Percentiles rank a stretch among this genome's conserved stretches.
Evolutionary conservation across 2,329 filamentous ascomycete species (phyloP).

Genomic region (Plectosphaerella sp.): DNA sequence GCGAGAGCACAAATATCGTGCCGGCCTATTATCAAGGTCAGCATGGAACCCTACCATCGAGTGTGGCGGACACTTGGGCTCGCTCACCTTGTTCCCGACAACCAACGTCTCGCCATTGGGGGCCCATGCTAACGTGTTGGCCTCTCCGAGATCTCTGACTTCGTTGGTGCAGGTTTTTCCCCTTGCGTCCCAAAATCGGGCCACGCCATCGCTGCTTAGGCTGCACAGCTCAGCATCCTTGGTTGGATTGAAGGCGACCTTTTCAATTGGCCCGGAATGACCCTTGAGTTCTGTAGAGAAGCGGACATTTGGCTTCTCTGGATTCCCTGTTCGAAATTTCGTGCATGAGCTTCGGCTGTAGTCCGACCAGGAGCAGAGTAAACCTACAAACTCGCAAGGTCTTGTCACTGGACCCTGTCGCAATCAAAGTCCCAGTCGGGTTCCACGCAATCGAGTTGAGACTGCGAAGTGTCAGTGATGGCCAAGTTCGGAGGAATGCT

Average conservation of each 20-base stretch:
- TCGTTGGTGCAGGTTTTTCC: conserved; percentile 68
- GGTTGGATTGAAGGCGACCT: conserved; percentile 72
- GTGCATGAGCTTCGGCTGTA: neutral
- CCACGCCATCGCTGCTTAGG: conserved; percentile 67
- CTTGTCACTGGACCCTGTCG: conserved; percentile 70
- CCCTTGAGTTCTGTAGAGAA: conserved; percentile 73
- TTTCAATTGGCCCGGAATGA: conserved; percentile 62
- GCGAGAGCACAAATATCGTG: conserved; percentile 58
- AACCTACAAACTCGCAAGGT: conserved; percentile 68
- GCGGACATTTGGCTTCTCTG: conserved; percentile 68
- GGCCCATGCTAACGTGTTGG: conserved; percentile 69
- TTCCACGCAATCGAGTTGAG: conserved; percentile 86
- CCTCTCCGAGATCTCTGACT: conserved; percentile 60
- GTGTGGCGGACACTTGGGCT: neutral
- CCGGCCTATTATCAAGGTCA: conserved; percentile 45
- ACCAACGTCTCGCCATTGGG: conserved; percentile 67
- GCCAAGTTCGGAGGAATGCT: neutral
- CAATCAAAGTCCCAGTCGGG: conserved; percentile 75
- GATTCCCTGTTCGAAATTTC: conserved; percentile 55
- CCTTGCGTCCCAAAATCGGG: conserved; percentile 77
- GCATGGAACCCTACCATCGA: neutral
- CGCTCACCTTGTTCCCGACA: conserved; percentile 65
- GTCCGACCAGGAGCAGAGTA: neutral
- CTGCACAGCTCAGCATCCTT: conserved; percentile 75
- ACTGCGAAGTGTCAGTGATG: conserved; percentile 32